A percentile compares a stretch with the other conserved stretches of the same genome.
Evolutionary conservation across 2,329 filamentous ascomycete species (phyloP).

Genomic region (Exophiala spinifera): DNA sequence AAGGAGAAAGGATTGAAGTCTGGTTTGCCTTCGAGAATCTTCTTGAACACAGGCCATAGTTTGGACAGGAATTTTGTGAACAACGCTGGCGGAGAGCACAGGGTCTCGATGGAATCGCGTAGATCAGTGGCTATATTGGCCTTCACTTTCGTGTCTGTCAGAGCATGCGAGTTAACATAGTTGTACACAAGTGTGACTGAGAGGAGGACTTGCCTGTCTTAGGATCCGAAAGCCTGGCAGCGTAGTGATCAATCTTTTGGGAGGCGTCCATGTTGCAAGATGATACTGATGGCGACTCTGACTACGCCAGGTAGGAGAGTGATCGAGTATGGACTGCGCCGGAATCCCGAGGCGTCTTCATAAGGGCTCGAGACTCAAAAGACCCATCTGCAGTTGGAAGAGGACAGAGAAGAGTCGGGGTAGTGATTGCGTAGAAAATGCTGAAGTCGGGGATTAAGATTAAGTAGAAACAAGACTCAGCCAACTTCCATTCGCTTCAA

Average conservation of each 20-base stretch:
- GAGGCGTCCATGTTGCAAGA: constrained; percentile 26
- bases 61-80: constrained; percentile 81
- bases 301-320: constrained; percentile 3
- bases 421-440: neutral
- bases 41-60: constrained; percentile 85
- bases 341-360: constrained; percentile 16
- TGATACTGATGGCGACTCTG: constrained; percentile 3
- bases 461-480: neutral
- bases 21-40: constrained; percentile 77
- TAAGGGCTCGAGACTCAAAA: constrained; percentile 5
- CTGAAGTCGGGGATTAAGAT: neutral
- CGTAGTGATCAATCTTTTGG: constrained; percentile 47
- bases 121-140: constrained; percentile 78
- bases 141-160: constrained; percentile 73
- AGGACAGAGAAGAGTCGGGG: constrained; percentile 3
- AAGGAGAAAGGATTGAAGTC: constrained; percentile 87
- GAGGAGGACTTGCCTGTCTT: constrained; percentile 43
- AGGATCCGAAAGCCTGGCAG: constrained; percentile 47
- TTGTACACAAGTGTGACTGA: neutral
- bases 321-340: constrained; percentile 6
- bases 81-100: constrained; percentile 73
- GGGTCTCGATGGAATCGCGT: constrained; percentile 80
- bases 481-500: neutral
- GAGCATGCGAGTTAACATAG: neutral
- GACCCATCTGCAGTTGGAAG: constrained; percentile 12